Conservation (phyloP, 2,329 filamentous ascomycete species). For the Karstenula rhodostoma region DNA sequence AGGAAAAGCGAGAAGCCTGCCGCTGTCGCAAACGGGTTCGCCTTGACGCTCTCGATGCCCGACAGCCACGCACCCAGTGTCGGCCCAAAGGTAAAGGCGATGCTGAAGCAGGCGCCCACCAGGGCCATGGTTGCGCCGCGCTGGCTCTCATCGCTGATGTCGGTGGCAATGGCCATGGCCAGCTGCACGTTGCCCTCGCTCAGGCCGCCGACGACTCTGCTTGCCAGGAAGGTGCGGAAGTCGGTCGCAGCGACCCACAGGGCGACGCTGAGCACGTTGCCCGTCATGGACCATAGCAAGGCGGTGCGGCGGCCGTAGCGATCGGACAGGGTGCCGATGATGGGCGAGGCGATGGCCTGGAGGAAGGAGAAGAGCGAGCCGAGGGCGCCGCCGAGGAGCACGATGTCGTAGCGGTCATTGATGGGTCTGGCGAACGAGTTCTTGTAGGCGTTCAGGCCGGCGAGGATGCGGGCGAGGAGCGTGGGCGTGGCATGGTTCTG, state of each 20-base stretch:
- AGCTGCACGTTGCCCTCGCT: slow-evolving; percentile 98
- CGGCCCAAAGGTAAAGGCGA: slow-evolving; percentile 96
- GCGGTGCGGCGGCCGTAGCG: slow-evolving; percentile 86
- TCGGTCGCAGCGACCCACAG: slow-evolving; percentile 94
- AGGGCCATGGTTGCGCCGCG: slow-evolving; percentile 94
- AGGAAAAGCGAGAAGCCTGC: slow-evolving; percentile 86
- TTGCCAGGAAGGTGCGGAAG: slow-evolving; percentile 95
- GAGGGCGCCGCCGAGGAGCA: slow-evolving; percentile 89
- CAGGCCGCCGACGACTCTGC: slow-evolving; percentile 86
- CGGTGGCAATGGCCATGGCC: slow-evolving; percentile 93
- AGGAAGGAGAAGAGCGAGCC: slow-evolving; percentile 93
- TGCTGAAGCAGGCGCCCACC: slow-evolving; percentile 94
- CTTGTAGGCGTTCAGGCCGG: slow-evolving; percentile 92
- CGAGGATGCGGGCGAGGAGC: slow-evolving; percentile 79
- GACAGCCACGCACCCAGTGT: slow-evolving; percentile 88
- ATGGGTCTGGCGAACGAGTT: slow-evolving; percentile 90
- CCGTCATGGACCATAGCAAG: slow-evolving; percentile 87
- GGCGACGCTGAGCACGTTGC: slow-evolving; percentile 91
- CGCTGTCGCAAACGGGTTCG: slow-evolving; percentile 93
- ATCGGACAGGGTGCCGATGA: slow-evolving; percentile 90
- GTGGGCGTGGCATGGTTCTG: slow-evolving; percentile 61
- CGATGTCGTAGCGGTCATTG: slow-evolving; percentile 95
- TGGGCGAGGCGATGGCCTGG: slow-evolving; percentile 88
- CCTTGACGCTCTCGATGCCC: slow-evolving; percentile 76
- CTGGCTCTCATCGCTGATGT: slow-evolving; percentile 86